phyloP scores from a whole-genome alignment of 202 grass and related monocot species.

The Brachypodium distachyon region DNA sequence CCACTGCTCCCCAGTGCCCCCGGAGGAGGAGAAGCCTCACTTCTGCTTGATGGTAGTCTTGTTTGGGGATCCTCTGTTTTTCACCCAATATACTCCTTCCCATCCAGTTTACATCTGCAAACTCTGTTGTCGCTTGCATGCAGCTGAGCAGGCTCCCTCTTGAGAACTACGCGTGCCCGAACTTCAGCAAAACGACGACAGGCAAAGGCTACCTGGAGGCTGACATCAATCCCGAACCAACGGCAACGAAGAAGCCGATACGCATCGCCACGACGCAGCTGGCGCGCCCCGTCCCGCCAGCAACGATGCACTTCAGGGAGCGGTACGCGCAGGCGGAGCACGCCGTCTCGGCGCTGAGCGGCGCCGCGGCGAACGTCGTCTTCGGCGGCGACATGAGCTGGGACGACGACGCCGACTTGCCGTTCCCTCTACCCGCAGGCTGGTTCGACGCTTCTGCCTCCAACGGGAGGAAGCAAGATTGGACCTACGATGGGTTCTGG shows the following conservation, averaged over 20 bases:
- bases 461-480: too few relatives aligned
- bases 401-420: background rate
- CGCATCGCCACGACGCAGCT: background rate
- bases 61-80: too few relatives aligned
- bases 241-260: background rate
- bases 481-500: background rate
- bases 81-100: too few relatives aligned
- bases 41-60: slow-evolving; percentile 20
- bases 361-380: background rate
- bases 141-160: background rate
- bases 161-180: background rate
- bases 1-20: background rate
- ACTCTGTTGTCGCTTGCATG: too few relatives aligned
- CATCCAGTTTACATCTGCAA: too few relatives aligned
- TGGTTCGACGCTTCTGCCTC: background rate
- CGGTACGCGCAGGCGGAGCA: background rate
- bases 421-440: background rate
- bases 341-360: background rate
- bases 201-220: background rate
- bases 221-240: background rate
- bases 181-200: background rate
- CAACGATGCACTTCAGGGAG: background rate
- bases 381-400: slow-evolving; percentile 6
- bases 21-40: background rate
- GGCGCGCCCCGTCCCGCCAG: background rate